phyloP scores from a whole-genome alignment of 2,329 filamentous ascomycete species.

The Scedosporium apiospermum region DNA sequence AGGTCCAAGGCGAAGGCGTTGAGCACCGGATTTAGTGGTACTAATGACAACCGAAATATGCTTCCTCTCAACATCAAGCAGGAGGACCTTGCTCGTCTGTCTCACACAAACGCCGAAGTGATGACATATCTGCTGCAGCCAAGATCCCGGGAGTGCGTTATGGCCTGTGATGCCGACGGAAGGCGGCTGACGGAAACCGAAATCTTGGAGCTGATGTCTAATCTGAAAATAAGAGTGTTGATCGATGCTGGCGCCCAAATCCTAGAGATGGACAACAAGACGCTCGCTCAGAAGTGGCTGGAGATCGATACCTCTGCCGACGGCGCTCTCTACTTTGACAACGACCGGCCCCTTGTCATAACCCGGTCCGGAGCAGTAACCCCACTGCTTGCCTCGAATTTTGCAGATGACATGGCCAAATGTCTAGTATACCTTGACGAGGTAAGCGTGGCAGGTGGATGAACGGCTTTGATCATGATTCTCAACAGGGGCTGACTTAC shows the following conservation, averaged over 20 bases:
- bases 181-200: constrained; percentile 32
- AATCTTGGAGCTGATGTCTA: constrained; percentile 31
- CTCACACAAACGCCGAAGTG: constrained; percentile 55
- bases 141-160: constrained; percentile 38
- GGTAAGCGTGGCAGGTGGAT: not conserved
- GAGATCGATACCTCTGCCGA: constrained; percentile 28
- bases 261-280: constrained; percentile 47
- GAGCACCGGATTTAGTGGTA: constrained; percentile 64
- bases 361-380: constrained; percentile 24
- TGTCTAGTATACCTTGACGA: constrained; percentile 53
- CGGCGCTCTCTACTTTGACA: constrained; percentile 45
- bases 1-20: constrained; percentile 14
- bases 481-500: too few species aligned
- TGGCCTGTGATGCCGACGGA: constrained; percentile 18
- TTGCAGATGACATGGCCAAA: constrained; percentile 37
- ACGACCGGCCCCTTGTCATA: constrained; percentile 35
- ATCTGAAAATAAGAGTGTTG: constrained; percentile 36
- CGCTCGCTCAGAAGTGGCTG: constrained; percentile 42
- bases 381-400: constrained; percentile 43
- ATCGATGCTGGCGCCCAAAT: constrained; percentile 58
- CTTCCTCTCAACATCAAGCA: constrained; percentile 55
- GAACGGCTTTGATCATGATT: too few species aligned
- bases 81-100: constrained; percentile 43
- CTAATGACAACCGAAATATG: constrained; percentile 53
- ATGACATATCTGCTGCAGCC: constrained; percentile 44